These are phyloP conservation scores for Ophiostoma himal-ulmi DNA, from an alignment of 2,329 filamentous ascomycete species.

Conservation along the genomic window DNA sequence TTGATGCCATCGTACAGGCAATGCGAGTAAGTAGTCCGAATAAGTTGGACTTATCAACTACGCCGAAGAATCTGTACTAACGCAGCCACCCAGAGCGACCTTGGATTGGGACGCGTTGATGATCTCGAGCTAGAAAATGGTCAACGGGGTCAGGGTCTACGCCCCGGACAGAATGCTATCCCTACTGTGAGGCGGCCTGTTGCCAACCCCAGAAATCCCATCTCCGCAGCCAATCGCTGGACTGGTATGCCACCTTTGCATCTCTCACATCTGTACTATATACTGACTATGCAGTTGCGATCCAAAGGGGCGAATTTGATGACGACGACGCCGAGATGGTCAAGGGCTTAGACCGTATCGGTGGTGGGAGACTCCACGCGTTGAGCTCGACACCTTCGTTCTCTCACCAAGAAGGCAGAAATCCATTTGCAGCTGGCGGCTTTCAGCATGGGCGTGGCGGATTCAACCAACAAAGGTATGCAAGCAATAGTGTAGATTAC, in stretches of 20 bases:
- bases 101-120: constrained; percentile 23
- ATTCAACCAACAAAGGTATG: not conserved
- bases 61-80: not conserved
- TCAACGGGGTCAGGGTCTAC: not conserved
- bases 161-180: not conserved
- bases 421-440: not conserved
- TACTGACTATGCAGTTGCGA: constrained; percentile 19
- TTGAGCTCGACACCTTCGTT: constrained; percentile 2
- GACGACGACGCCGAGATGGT: constrained; percentile 27
- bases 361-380: constrained; percentile 25
- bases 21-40: not conserved
- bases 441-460: not conserved
- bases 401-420: not conserved
- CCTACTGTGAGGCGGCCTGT: not conserved
- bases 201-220: not conserved
- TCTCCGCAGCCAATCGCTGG: constrained; percentile 19
- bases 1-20: constrained; percentile 5
- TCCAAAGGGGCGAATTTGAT: constrained; percentile 24
- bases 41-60: not conserved
- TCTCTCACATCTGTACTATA: not conserved
- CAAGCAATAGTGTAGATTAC: too few relatives aligned
- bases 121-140: constrained; percentile 26
- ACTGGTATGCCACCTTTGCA: constrained; percentile 11
- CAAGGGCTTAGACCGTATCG: constrained; percentile 24
- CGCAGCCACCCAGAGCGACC: constrained; percentile 19